Conservation (phyloP, 2,329 filamentous ascomycete genomes). For the Pseudogymnoascus sp. region DNA sequence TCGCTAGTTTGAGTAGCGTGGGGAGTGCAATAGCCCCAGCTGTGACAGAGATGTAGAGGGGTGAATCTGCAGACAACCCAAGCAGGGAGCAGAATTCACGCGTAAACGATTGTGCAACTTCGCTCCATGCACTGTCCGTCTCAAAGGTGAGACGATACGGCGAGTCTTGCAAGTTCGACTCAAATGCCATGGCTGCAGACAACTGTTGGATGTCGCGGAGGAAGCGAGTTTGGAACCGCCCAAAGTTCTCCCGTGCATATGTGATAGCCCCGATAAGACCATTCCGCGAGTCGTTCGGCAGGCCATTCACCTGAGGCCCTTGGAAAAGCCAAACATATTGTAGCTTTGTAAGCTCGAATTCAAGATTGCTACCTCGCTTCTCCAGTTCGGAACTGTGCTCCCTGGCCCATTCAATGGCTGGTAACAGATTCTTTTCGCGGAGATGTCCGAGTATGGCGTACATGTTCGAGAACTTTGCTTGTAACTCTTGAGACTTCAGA, state of each 20-base stretch:
- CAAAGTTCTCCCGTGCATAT: slow-evolving; percentile 71
- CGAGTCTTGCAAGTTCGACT: slow-evolving; percentile 62
- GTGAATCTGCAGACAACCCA: slow-evolving; percentile 81
- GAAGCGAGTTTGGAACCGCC: slow-evolving; percentile 66
- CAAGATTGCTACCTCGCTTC: slow-evolving; percentile 77
- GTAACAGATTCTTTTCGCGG: slow-evolving; percentile 63
- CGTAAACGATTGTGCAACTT: slow-evolving; percentile 80
- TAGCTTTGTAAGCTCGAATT: slow-evolving; percentile 86
- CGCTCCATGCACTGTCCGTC: slow-evolving; percentile 67
- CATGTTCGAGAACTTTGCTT: slow-evolving; percentile 78
- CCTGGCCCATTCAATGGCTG: slow-evolving; percentile 82
- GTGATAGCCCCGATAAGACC: slow-evolving; percentile 58
- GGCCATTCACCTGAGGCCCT: slow-evolving; percentile 45
- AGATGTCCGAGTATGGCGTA: slow-evolving; percentile 79
- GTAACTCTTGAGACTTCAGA: slow-evolving; percentile 59
- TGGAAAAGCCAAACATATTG: slow-evolving; percentile 87
- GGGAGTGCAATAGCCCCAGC: slow-evolving; percentile 89
- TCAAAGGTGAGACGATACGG: slow-evolving; percentile 76
- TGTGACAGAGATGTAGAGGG: slow-evolving; percentile 85
- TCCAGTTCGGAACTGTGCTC: slow-evolving; percentile 64
- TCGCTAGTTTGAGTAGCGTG: slow-evolving; percentile 77
- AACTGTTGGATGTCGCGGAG: slow-evolving; percentile 73
- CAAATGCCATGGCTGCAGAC: slow-evolving; percentile 71
- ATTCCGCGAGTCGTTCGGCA: slow-evolving; percentile 45
- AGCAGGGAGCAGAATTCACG: slow-evolving; percentile 90